A percentile compares a stretch with the other conserved stretches of the same genome.
Conservation (phyloP, 495 filamentous ascomycete species). For the Pseudevernia furfuracea region DNA sequence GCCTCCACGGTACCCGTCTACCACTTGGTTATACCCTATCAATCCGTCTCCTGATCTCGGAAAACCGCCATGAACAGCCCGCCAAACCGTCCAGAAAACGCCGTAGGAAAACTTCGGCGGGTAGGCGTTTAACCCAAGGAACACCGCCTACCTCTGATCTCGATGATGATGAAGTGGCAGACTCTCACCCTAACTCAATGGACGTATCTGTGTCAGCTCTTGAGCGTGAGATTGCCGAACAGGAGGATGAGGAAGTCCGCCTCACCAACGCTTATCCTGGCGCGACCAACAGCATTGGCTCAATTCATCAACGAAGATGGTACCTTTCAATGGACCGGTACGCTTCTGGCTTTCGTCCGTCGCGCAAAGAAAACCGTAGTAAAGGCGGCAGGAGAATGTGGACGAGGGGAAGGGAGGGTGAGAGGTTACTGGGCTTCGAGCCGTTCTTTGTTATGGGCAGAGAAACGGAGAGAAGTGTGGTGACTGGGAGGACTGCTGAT, state of each 20-base stretch:
- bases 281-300: constrained; percentile 53
- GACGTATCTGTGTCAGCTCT: constrained; percentile 21
- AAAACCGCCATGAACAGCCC: constrained; percentile 35
- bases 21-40: constrained; percentile 51
- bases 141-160: constrained; percentile 11
- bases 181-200: constrained; percentile 1
- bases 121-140: neutral
- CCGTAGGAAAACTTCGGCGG: constrained; percentile 22
- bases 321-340: constrained; percentile 49
- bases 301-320: constrained; percentile 58
- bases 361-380: constrained; percentile 23
- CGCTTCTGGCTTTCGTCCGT: constrained; percentile 45
- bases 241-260: constrained; percentile 46
- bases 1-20: constrained; percentile 51
- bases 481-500: constrained; percentile 49
- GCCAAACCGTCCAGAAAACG: constrained; percentile 31
- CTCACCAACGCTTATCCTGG: constrained; percentile 57
- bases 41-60: constrained; percentile 47
- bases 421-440: constrained; percentile 36
- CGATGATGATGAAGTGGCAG: constrained; percentile 5
- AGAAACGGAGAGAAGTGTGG: constrained; percentile 52
- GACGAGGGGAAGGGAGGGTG: constrained; percentile 23
- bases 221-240: constrained; percentile 35
- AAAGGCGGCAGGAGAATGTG: constrained; percentile 27
- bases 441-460: constrained; percentile 53